Conservation (phyloP, 1,139 yeast genomes). For the Zygosaccharomyces pseudobailii region DNA sequence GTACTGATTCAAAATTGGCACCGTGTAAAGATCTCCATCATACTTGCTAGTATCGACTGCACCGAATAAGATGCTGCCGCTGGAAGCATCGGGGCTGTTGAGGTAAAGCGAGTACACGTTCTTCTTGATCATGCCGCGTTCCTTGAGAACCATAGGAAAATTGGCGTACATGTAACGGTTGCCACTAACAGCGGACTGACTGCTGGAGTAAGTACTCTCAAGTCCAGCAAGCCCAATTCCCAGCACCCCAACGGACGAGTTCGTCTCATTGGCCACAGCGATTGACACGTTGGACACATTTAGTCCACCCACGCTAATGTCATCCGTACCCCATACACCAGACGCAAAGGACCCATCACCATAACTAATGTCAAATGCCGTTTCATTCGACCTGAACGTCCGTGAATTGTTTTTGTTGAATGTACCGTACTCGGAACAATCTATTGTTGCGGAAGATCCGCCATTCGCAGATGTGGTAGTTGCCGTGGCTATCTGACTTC, state of each 20-base stretch:
- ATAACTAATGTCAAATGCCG: slow-evolving; percentile 47
- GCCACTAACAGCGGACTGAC: slow-evolving; percentile 10
- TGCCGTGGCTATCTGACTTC: neutral
- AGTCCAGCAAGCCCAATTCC: slow-evolving; percentile 57
- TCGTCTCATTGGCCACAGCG: slow-evolving; percentile 53
- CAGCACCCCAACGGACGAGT: slow-evolving; percentile 52
- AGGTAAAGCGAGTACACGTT: slow-evolving; percentile 52
- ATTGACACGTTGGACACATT: slow-evolving; percentile 45
- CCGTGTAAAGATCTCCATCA: slow-evolving; percentile 42
- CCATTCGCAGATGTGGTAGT: slow-evolving; percentile 9
- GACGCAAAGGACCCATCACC: slow-evolving; percentile 55
- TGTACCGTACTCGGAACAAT: slow-evolving; percentile 36
- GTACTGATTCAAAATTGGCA: slow-evolving; percentile 43
- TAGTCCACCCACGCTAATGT: slow-evolving; percentile 37
- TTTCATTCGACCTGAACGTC: slow-evolving; percentile 43
- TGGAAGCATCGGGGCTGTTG: slow-evolving; percentile 36
- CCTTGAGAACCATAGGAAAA: slow-evolving; percentile 49
- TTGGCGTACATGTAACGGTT: slow-evolving; percentile 6
- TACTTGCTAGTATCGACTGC: slow-evolving; percentile 54
- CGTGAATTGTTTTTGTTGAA: slow-evolving; percentile 46
- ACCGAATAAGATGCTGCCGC: slow-evolving; percentile 51
- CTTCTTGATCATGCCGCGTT: slow-evolving; percentile 47
- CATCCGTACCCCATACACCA: slow-evolving; percentile 60
- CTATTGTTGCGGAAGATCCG: slow-evolving; percentile 23
- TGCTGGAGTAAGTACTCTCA: slow-evolving; percentile 42